phyloP scores from a whole-genome alignment of 345 rosid species.

The Angophora floribunda region DNA sequence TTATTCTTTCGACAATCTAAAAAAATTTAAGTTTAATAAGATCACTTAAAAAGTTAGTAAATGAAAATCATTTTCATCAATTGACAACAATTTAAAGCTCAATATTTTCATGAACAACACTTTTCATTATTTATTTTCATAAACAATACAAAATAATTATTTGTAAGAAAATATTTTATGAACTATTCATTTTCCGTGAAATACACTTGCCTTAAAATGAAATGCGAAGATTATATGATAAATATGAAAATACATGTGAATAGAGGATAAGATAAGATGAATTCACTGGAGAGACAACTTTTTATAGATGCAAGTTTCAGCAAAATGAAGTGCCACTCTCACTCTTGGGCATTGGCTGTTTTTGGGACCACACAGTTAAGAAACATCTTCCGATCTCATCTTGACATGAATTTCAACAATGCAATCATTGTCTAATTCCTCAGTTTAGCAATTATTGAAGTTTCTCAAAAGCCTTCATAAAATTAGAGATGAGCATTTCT shows the following conservation, averaged over 20 bases:
- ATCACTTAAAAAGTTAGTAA: too few species aligned
- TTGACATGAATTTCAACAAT: neutral
- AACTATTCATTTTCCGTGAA: too few species aligned
- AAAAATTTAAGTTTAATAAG: too few species aligned
- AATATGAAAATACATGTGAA: too few species aligned
- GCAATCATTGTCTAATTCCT: neutral
- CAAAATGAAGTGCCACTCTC: neutral
- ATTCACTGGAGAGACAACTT: neutral
- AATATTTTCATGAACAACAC: too few species aligned
- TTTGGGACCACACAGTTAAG: neutral
- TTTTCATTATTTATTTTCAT: too few species aligned
- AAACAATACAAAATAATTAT: too few species aligned
- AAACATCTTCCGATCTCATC: neutral
- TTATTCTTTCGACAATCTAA: neutral
- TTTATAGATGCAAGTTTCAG: neutral
- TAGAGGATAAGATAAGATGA: neutral
- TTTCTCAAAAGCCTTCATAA: accelerated
- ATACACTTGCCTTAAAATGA: too few species aligned
- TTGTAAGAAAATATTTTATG: too few species aligned
- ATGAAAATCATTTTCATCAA: too few species aligned
- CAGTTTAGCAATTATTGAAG: neutral
- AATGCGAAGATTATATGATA: neutral
- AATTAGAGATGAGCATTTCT: too few species aligned
- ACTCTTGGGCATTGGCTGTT: neutral
- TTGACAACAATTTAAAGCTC: accelerated